Evolutionary conservation across 371 early-diverging fungal genomes (phyloP).

Genomic region (Apophysomyces trapeziformis): DNA sequence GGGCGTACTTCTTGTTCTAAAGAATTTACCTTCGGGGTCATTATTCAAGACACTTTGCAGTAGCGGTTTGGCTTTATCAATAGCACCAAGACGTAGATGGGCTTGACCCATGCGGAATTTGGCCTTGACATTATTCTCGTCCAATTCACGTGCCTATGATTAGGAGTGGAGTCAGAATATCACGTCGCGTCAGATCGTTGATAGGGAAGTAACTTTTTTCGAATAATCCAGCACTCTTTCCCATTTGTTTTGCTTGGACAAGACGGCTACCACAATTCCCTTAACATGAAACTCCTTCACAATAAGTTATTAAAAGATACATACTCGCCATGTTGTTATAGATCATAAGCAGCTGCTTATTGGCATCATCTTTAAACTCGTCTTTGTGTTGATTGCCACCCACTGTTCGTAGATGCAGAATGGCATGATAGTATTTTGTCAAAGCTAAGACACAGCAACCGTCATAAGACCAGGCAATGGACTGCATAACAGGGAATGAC

Average conservation of each 20-base stretch:
- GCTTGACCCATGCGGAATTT: conserved; percentile 51
- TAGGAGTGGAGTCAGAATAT: not conserved
- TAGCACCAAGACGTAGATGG: conserved; percentile 30
- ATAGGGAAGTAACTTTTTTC: conserved; percentile 24
- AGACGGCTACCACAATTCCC: conserved; percentile 27
- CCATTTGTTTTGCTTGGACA: conserved; percentile 48
- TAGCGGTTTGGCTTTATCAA: conserved; percentile 34
- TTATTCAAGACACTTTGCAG: conserved; percentile 25
- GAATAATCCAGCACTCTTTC: conserved; percentile 41
- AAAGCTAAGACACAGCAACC: conserved; percentile 25
- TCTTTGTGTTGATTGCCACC: conserved; percentile 33
- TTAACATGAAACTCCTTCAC: not conserved
- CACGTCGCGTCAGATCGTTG: not conserved
- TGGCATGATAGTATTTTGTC: conserved; percentile 38
- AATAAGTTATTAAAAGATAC: not conserved
- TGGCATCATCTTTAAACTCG: conserved; percentile 23
- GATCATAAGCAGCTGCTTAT: conserved; percentile 44
- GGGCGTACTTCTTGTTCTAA: too few relatives aligned
- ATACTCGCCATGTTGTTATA: conserved; percentile 51
- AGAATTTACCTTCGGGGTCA: conserved; percentile 39
- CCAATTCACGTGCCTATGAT: conserved; percentile 31
- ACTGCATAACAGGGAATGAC: not conserved
- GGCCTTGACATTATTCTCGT: conserved; percentile 37
- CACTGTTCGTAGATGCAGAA: conserved; percentile 44
- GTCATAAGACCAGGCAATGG: not conserved